Base-by-base conservation (phyloP, 495 filamentous ascomycete genomes). In the Talaromyces nanjingensis region DNA sequence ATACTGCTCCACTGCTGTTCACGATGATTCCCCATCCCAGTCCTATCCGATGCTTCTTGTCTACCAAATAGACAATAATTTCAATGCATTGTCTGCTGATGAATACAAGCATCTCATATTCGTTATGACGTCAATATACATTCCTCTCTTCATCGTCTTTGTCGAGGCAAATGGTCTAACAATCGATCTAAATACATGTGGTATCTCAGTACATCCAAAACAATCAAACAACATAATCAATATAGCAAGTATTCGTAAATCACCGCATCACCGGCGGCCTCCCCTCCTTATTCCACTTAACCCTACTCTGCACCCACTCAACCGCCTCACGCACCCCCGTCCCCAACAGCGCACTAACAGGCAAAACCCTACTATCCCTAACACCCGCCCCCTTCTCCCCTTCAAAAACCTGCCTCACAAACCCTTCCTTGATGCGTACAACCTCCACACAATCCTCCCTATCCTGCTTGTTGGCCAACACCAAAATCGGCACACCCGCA, bases 401-500 rank as follows among this genome's bases (percentile, higher is more conserved):
- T 77, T 98, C 92, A 75, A 98, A 94, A 8, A 97, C 92, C 74
- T 89, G 90, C 72, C 93, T 86, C 53, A 97, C 91, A 20, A 98
- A 79, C 0, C 94, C 93, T 73, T 98, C 94, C 79, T 98, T 98
- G 71, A 98, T 94, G 63, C 91, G 80, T 34, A 97, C 92, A 3
- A 97, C 96, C 80, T 98, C 96, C 54, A 98, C 89, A 68, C 93
- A 97, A 73, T 98, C 96, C 71, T 98, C 94, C 2, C 93, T 81
- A 74, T 98, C 94, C 75, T 98, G 94, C 73, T 98, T 98, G 72
- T 98, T 98, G 47, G 94, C 94, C 65, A 98, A 75, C 54, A 98
- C 91, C 45, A 98, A 78, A 66, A 98, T 81, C 27, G 94, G 94
- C 62, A 98, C 91, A 4, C 93, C 92, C 59, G 89, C 89, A 14